These are phyloP conservation scores for Penicillium macrosclerotiorum DNA, from an alignment of 495 filamentous ascomycete species.

Conservation along the genomic window DNA sequence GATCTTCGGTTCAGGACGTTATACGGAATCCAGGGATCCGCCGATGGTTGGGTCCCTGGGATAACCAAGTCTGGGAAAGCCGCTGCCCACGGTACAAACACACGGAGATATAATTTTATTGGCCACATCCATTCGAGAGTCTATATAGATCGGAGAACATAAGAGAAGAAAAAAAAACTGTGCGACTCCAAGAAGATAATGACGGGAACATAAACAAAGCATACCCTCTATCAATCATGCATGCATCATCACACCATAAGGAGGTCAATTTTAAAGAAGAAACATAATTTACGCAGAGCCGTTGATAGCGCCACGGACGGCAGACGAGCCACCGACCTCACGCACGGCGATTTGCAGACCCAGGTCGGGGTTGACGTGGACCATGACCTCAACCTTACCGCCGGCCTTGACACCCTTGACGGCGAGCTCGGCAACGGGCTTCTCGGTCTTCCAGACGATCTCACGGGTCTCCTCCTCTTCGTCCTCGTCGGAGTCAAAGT, in stretches of 20 bases:
- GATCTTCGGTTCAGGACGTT: no score
- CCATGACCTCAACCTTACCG: constrained; percentile 85
- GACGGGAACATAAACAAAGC: constrained; percentile 18
- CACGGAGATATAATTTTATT: constrained; percentile 17
- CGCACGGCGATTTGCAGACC: constrained; percentile 73
- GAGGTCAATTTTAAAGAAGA: constrained; percentile 21
- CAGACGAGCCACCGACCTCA: constrained; percentile 82
- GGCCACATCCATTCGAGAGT: constrained; percentile 21
- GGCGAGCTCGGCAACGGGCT: constrained; percentile 80
- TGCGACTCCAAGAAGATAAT: constrained; percentile 23
- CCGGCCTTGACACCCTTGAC: constrained; percentile 82
- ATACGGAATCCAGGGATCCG: no score
- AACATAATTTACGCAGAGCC: constrained; percentile 38
- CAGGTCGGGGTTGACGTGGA: constrained; percentile 79
- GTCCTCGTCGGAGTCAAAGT: constrained; percentile 58
- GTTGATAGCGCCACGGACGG: constrained; percentile 70
- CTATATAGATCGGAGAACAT: constrained; percentile 17
- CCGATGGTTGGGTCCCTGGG: not conserved
- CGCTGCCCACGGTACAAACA: not conserved
- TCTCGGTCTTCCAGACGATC: constrained; percentile 88
- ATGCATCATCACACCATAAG: constrained; percentile 36
- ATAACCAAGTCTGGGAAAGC: not conserved
- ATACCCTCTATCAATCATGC: constrained; percentile 34
- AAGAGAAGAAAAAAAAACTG: constrained; percentile 15
- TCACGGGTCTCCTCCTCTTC: constrained; percentile 84